These are phyloP conservation scores for Axilococcus clingmanii DNA, from an alignment of 139 green algal genomes.

Conservation along the genomic window DNA sequence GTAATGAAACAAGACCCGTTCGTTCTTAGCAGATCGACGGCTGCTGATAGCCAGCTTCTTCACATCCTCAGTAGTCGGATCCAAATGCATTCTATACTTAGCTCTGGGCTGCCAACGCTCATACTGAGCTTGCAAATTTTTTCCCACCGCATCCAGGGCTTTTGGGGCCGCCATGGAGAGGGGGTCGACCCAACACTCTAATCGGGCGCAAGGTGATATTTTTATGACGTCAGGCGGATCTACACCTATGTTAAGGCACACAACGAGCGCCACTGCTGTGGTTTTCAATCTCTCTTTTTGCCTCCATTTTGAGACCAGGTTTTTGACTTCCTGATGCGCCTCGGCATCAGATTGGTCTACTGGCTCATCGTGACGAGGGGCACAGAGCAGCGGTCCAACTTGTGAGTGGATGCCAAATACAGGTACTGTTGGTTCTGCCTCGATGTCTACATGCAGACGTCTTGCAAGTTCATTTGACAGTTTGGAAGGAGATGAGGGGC, in stretches of 20 bases:
- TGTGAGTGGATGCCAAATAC: too few relatives aligned
- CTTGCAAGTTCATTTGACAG: too few relatives aligned
- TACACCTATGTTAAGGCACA: constrained; percentile 99
- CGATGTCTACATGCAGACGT: too few relatives aligned
- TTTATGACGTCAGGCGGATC: constrained; percentile 97
- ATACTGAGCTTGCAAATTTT: constrained; percentile 98
- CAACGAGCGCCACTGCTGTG: constrained; percentile 83
- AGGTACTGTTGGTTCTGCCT: too few relatives aligned
- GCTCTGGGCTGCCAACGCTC: constrained; percentile 95
- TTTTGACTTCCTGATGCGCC: neutral
- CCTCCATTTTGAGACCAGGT: constrained; percentile 51
- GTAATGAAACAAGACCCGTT: constrained; percentile 98
- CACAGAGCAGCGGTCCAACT: too few relatives aligned
- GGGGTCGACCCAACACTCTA: constrained; percentile 95
- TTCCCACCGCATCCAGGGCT: constrained; percentile 93
- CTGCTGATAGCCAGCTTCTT: constrained; percentile 87
- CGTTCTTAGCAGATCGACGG: constrained; percentile 77
- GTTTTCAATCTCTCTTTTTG: constrained; percentile 91
- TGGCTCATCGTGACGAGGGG: constrained; percentile 11
- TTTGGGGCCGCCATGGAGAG: constrained; percentile 86
- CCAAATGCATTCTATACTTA: constrained; percentile 93
- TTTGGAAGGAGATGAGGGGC: too few relatives aligned
- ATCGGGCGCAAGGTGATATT: constrained; percentile 88
- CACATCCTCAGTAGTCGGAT: constrained; percentile 96
- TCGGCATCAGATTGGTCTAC: neutral